phyloP scores from a whole-genome alignment of 345 rosid species.

The Pseudoturritis turrita region DNA sequence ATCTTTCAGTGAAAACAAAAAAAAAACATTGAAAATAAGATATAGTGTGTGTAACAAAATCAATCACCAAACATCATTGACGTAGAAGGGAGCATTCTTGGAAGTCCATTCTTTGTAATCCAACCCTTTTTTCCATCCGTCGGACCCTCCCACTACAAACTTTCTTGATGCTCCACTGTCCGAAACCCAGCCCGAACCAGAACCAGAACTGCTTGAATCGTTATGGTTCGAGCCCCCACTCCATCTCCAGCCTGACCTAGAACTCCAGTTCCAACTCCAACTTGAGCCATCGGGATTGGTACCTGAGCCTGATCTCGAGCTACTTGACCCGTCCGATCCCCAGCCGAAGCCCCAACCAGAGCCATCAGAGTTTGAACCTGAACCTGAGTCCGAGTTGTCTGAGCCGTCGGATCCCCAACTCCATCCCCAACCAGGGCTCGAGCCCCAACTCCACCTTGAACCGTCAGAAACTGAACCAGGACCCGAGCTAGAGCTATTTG shows the following conservation, averaged over 20 bases:
- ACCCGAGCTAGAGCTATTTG: too few species aligned
- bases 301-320: constrained; percentile 9
- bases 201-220: neutral
- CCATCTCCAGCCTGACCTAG: constrained; percentile 12
- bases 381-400: neutral
- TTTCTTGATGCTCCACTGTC: constrained; percentile 18
- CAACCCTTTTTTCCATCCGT: constrained; percentile 55
- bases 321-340: neutral
- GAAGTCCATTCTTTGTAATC: constrained; percentile 51
- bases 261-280: constrained; percentile 6
- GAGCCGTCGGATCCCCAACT: constrained; percentile 22
- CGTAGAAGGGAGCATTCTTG: constrained; percentile 42
- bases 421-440: too few species aligned
- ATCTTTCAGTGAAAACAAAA: too few species aligned
- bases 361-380: constrained; percentile 8
- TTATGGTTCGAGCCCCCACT: neutral
- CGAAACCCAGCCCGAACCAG: neutral
- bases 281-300: neutral
- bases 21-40: too few species aligned
- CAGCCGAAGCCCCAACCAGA: constrained; percentile 24
- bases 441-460: too few species aligned
- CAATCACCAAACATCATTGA: constrained; percentile 59
- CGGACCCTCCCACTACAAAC: constrained; percentile 53
- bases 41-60: neutral
- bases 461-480: too few species aligned